phyloP scores from a whole-genome alignment of 176 grass and related monocot species.

The Panicum miliaceum region DNA sequence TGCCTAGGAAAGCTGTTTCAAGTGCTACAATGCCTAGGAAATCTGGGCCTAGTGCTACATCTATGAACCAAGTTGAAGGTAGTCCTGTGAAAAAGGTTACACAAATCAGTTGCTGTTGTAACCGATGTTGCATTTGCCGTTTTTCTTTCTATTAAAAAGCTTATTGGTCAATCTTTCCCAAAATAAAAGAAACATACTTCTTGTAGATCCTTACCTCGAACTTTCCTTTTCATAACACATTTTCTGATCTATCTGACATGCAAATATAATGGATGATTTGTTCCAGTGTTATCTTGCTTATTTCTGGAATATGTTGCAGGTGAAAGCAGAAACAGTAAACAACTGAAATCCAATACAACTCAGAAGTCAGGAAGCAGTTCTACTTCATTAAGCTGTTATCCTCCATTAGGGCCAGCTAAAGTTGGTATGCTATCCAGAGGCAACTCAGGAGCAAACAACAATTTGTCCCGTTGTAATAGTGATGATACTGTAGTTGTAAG shows the following conservation, averaged over 20 bases:
- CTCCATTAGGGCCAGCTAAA: conserved; percentile 39
- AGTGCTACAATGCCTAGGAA: conserved; percentile 35
- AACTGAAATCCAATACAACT: conserved; percentile 31
- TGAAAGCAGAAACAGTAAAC: conserved; percentile 39
- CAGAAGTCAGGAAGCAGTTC: conserved; percentile 54
- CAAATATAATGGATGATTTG: not conserved
- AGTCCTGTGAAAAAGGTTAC: not conserved
- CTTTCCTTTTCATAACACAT: not conserved
- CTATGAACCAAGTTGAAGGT: conserved; percentile 46
- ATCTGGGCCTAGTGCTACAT: conserved; percentile 34
- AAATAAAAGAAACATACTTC: not conserved
- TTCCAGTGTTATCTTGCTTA: conserved; percentile 5
- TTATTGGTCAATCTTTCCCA: conserved; percentile 6
- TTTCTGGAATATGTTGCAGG: conserved; percentile 41
- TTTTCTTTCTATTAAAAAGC: not conserved
- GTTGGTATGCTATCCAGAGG: conserved; percentile 39
- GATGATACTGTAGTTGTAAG: conserved; percentile 88
- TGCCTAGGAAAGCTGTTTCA: conserved; percentile 41
- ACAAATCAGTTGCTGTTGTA: conserved; percentile 12
- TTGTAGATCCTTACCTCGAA: conserved; percentile 5
- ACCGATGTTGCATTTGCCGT: not conserved
- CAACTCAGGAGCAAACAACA: conserved; percentile 48
- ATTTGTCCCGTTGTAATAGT: conserved; percentile 48
- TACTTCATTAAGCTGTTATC: conserved; percentile 23
- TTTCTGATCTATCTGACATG: not conserved